Conservation (phyloP, 306 rosid genomes). For the Sechiopsis laciniata region DNA sequence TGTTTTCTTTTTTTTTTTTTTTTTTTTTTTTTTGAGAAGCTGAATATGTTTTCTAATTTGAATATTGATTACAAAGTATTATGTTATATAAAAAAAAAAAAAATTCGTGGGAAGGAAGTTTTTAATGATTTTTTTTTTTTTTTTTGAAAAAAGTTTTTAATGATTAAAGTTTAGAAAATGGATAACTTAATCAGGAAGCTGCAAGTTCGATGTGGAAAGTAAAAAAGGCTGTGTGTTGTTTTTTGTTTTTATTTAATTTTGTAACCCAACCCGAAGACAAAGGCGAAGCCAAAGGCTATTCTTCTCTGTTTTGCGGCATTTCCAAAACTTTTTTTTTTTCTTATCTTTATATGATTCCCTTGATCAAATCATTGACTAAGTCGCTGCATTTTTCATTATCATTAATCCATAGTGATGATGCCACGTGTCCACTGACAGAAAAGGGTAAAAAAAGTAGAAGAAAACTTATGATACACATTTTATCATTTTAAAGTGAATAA, state of each 20-base stretch:
- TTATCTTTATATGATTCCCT: background rate
- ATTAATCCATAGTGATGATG: background rate
- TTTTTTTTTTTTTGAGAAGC: too few relatives aligned
- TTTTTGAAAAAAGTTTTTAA: background rate
- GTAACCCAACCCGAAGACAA: constrained; percentile 19
- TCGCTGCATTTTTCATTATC: too few relatives aligned
- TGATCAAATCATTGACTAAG: too few relatives aligned
- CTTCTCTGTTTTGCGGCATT: constrained; percentile 19
- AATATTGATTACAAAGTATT: too few relatives aligned
- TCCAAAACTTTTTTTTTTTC: background rate
- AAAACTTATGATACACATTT: background rate
- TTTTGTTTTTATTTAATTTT: background rate
- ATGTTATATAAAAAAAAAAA: too few relatives aligned
- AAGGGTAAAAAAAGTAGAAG: background rate
- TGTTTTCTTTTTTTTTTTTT: too few relatives aligned
- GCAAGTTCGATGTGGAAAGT: constrained; percentile 19
- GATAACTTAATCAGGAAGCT: constrained; percentile 19
- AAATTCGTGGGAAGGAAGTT: too few relatives aligned
- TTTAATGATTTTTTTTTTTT: constrained; percentile 10
- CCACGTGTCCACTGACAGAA: background rate
- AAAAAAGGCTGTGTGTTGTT: background rate
- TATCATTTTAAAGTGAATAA: too few relatives aligned
- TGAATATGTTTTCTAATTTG: too few relatives aligned
- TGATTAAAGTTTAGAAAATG: constrained; percentile 16
- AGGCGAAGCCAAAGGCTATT: constrained; percentile 10